These are phyloP conservation scores for Dryas alaskensis DNA, from an alignment of 306 rosid genomes.

Conservation along the genomic window DNA sequence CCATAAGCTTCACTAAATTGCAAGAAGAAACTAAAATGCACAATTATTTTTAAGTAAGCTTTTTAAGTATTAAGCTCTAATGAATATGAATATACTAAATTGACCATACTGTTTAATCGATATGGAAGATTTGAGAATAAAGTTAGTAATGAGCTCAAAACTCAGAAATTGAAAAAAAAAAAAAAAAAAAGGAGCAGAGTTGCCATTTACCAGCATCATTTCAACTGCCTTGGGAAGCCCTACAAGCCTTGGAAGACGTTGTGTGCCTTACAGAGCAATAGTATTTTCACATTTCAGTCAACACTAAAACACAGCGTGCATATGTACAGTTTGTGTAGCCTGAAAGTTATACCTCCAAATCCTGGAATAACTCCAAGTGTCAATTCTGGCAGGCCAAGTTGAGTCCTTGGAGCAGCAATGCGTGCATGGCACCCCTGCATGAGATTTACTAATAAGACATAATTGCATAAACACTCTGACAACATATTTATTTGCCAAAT, in stretches of 20 bases:
- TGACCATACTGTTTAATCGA: not conserved
- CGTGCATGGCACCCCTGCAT: slow-evolving; percentile 94
- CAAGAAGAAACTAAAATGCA: slow-evolving; percentile 13
- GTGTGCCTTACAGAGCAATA: slow-evolving; percentile 66
- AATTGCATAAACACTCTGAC: not conserved
- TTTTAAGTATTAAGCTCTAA: not conserved
- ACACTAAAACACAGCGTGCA: slow-evolving; percentile 3
- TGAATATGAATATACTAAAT: too few species aligned
- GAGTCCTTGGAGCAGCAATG: slow-evolving; percentile 75
- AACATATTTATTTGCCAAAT: slow-evolving; percentile 2
- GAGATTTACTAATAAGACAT: slow-evolving; percentile 13
- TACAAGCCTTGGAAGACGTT: slow-evolving; percentile 93
- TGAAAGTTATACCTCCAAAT: slow-evolving; percentile 70
- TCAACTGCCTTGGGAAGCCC: slow-evolving; percentile 83
- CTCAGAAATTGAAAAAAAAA: not conserved
- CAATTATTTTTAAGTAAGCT: not conserved
- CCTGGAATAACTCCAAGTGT: slow-evolving; percentile 94
- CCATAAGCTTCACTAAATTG: not conserved
- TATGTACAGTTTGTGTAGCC: slow-evolving; percentile 13
- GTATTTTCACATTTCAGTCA: slow-evolving; percentile 30
- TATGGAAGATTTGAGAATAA: not conserved
- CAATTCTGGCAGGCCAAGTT: slow-evolving; percentile 91
- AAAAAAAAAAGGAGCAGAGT: not conserved
- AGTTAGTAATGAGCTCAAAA: not conserved
- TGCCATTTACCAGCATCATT: slow-evolving; percentile 77